Percentiles rank a stretch among this genome's conserved stretches.
phyloP scores from a whole-genome alignment of 495 filamentous ascomycete species.

The Aspergillus nidulans region DNA sequence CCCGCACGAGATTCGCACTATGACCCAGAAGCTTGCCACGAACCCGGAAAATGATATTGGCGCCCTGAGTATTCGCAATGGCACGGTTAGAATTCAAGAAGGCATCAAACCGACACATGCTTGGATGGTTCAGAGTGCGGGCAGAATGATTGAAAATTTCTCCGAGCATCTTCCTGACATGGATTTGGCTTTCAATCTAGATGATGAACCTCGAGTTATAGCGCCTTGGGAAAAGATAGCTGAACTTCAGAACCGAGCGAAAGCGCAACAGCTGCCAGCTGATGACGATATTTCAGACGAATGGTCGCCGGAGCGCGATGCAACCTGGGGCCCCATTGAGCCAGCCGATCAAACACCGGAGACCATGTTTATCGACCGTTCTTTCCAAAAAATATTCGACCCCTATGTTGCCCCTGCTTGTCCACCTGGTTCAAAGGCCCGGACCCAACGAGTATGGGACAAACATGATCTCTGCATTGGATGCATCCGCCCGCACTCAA shows the following conservation, averaged over 20 bases:
- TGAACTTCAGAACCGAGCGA: constrained; percentile 34
- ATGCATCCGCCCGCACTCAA: constrained; percentile 62
- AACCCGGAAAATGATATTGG: constrained; percentile 49
- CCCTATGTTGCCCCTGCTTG: constrained; percentile 49
- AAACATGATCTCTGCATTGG: constrained; percentile 53
- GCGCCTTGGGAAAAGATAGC: constrained; percentile 60
- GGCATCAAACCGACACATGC: constrained; percentile 46
- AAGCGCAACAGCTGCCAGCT: constrained; percentile 18
- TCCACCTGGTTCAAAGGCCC: constrained; percentile 53
- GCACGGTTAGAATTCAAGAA: constrained; percentile 39
- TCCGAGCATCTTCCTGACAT: constrained; percentile 70
- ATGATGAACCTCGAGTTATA: constrained; percentile 71
- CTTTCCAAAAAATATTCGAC: constrained; percentile 43
- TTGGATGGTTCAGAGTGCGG: constrained; percentile 57
- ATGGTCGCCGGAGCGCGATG: constrained; percentile 36
- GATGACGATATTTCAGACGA: constrained; percentile 19
- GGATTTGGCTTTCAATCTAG: constrained; percentile 76
- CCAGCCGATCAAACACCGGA: constrained; percentile 38
- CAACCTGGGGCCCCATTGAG: constrained; percentile 41
- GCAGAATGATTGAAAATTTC: constrained; percentile 63
- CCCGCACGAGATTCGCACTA: constrained; percentile 53
- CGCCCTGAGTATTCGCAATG: constrained; percentile 43
- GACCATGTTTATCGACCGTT: constrained; percentile 47
- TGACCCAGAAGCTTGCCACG: constrained; percentile 39
- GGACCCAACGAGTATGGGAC: constrained; percentile 41